Percentiles rank a stretch among this genome's conserved stretches.
phyloP scores from a whole-genome alignment of 2,329 filamentous ascomycete species.

The Talaromyces sp. region DNA sequence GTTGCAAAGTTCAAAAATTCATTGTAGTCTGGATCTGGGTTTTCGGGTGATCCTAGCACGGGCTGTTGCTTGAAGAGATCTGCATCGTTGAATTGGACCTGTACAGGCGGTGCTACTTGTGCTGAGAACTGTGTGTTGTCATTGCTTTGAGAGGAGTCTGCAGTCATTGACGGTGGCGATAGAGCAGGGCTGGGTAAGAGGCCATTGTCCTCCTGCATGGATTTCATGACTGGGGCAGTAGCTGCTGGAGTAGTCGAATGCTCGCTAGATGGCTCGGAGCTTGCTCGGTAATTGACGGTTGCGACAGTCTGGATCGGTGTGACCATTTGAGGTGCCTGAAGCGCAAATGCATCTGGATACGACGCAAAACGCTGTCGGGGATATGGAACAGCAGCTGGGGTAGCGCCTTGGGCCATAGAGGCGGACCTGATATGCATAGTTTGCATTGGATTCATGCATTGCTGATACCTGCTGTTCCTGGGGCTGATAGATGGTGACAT shows the following conservation, averaged over 20 bases:
- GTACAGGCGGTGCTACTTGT: neutral
- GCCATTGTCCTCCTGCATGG: neutral
- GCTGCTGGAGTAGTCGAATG: neutral
- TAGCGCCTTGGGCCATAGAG: slow-evolving; percentile 8
- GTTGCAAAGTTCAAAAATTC: slow-evolving; percentile 15
- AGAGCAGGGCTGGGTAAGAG: slow-evolving; percentile 11
- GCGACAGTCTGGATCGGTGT: neutral
- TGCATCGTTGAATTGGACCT: neutral
- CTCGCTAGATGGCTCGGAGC: slow-evolving; percentile 7
- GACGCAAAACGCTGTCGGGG: slow-evolving; percentile 16
- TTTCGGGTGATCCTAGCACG: neutral
- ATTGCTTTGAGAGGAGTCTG: slow-evolving; percentile 2
- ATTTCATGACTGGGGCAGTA: neutral
- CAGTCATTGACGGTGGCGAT: slow-evolving; percentile 8
- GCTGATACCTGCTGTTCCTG: slow-evolving; percentile 8
- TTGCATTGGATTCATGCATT: neutral
- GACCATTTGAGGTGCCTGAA: slow-evolving; percentile 2
- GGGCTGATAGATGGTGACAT: slow-evolving; percentile 13
- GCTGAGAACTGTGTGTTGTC: neutral
- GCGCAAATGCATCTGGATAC: slow-evolving; percentile 13
- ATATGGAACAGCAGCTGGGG: neutral
- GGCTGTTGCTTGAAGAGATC: slow-evolving; percentile 6
- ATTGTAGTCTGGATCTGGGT: slow-evolving; percentile 13
- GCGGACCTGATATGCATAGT: slow-evolving; percentile 6
- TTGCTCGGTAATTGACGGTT: neutral